Conservation (phyloP, 306 rosid species). For the Ceratonia siliqua region DNA sequence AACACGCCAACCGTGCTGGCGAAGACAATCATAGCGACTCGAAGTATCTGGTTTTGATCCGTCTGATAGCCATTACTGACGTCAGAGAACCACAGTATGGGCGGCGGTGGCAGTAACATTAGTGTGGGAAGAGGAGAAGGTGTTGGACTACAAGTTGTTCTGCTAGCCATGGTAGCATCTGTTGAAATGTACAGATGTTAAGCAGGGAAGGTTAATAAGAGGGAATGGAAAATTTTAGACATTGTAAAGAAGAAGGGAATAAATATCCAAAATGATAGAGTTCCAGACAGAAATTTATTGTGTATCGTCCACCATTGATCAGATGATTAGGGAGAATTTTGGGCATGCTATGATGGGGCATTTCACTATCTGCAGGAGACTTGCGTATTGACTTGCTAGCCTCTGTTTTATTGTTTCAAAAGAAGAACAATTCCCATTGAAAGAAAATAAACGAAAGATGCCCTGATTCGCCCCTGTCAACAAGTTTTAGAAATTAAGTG, state of each 20-base stretch:
- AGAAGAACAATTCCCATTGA: no score
- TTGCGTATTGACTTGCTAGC: not conserved
- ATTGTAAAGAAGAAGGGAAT: not conserved
- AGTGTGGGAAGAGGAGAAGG: constrained; percentile 17
- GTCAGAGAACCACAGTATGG: not conserved
- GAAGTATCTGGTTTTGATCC: not conserved
- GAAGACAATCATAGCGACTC: not conserved
- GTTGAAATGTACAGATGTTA: not conserved
- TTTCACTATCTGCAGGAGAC: not conserved
- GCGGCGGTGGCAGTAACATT: no score
- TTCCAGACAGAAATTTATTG: not conserved
- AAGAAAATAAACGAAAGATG: no score
- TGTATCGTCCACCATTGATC: not conserved
- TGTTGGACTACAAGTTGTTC: not conserved
- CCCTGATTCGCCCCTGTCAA: not conserved
- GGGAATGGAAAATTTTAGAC: not conserved
- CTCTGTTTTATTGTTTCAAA: not conserved
- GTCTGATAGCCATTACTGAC: not conserved
- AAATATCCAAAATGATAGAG: not conserved
- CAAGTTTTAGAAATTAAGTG: no score
- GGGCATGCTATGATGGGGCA: not conserved
- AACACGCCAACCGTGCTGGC: constrained; percentile 25
- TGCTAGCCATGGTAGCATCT: not conserved
- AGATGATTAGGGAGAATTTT: not conserved
- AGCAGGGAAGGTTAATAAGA: not conserved